These are phyloP conservation scores for Beta corolliflora DNA, from an alignment of 179 eudicot genomes.

Conservation along the genomic window DNA sequence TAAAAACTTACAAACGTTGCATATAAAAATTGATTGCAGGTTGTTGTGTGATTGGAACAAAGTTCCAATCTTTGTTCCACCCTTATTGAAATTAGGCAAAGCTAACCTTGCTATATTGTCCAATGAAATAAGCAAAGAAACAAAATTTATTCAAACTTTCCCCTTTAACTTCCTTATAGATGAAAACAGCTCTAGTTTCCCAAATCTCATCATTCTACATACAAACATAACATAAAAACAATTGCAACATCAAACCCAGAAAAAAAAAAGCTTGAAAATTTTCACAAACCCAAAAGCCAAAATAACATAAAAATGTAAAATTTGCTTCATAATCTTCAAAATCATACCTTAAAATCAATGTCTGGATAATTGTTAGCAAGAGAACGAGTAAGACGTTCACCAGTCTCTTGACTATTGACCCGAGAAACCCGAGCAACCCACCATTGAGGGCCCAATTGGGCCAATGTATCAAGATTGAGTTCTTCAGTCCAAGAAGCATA, in stretches of 20 bases:
- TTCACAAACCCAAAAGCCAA: background rate
- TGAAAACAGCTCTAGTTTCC: background rate
- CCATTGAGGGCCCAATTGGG: slow-evolving; percentile 80
- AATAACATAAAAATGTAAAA: background rate
- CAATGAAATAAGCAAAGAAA: background rate
- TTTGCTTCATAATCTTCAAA: background rate
- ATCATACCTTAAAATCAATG: slow-evolving; percentile 63
- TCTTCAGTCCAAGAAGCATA: slow-evolving; percentile 75
- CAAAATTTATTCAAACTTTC: background rate
- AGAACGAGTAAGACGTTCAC: slow-evolving; percentile 53
- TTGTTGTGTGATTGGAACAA: no score
- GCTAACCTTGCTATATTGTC: background rate
- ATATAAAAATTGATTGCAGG: no score
- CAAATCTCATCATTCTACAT: background rate
- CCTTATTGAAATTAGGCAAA: no score
- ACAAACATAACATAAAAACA: background rate
- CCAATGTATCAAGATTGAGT: slow-evolving; percentile 72
- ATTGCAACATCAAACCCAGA: background rate
- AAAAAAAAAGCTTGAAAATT: background rate
- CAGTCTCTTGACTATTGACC: slow-evolving; percentile 40
- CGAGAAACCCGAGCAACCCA: slow-evolving; percentile 76
- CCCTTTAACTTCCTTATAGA: background rate
- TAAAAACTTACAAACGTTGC: no score
- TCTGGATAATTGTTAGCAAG: slow-evolving; percentile 56
- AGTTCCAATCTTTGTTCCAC: no score